These are phyloP conservation scores for Dioscorea zingiberensis DNA, from an alignment of 106 monocot species.

Conservation along the genomic window DNA sequence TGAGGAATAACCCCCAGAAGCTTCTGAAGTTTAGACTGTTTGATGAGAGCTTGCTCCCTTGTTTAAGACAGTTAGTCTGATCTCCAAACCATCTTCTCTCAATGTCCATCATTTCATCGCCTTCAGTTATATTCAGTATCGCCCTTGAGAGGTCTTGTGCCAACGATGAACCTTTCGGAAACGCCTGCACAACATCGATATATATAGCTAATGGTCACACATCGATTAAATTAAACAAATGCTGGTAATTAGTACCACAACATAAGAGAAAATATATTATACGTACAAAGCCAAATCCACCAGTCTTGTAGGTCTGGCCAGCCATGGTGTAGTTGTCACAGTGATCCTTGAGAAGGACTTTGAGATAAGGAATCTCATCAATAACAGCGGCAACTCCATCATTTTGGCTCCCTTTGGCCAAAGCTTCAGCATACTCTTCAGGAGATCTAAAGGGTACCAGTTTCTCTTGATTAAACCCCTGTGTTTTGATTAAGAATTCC, in stretches of 20 bases:
- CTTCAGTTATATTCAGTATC: constrained; percentile 24
- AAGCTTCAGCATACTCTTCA: constrained; percentile 17
- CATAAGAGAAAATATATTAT: too few species aligned
- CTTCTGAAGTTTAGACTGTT: constrained; percentile 17
- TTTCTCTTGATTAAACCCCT: constrained; percentile 8
- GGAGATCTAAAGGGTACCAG: constrained; percentile 15
- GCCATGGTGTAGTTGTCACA: constrained; percentile 27
- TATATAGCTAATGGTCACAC: neutral
- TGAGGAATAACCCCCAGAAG: constrained; percentile 34
- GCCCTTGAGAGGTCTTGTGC: constrained; percentile 20
- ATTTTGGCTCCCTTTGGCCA: constrained; percentile 11
- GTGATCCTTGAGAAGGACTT: constrained; percentile 26
- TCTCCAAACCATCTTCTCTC: constrained; percentile 32
- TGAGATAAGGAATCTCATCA: constrained; percentile 43
- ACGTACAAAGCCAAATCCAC: constrained; percentile 42
- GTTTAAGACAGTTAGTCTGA: constrained; percentile 2
- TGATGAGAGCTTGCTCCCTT: neutral
- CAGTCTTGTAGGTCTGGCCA: constrained; percentile 3
- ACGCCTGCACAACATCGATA: constrained; percentile 7
- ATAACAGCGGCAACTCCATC: constrained; percentile 34
- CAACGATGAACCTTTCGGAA: constrained; percentile 27
- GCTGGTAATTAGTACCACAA: too few species aligned
- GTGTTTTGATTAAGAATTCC: neutral
- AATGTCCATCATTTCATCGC: constrained; percentile 22
- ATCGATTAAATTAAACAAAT: neutral